phyloP scores from a whole-genome alignment of 352 stramenopile species.

The Pythium dissotocum region DNA sequence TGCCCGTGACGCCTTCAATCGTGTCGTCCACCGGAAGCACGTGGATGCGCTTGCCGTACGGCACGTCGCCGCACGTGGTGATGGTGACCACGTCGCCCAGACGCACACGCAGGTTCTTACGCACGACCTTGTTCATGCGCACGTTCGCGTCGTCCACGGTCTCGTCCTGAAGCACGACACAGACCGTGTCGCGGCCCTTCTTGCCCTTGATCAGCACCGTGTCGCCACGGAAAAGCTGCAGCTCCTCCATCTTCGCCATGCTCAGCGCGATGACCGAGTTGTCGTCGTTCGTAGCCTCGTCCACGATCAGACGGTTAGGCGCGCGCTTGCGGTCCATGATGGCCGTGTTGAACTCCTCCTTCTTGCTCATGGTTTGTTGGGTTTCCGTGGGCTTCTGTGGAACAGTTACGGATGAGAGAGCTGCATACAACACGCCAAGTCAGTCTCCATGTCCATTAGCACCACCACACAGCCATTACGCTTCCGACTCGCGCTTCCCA shows the following conservation, averaged over 20 bases:
- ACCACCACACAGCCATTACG: not conserved
- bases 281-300: constrained; percentile 97
- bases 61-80: constrained; percentile 95
- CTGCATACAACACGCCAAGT: constrained; percentile 11
- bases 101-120: constrained; percentile 98
- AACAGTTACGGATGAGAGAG: not conserved
- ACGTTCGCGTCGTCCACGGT: constrained; percentile 97
- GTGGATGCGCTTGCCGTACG: constrained; percentile 98
- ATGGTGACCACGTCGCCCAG: constrained; percentile 98
- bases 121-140: constrained; percentile 99
- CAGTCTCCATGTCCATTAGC: not conserved
- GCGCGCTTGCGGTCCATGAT: constrained; percentile 94
- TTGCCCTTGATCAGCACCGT: constrained; percentile 99
- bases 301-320: constrained; percentile 98
- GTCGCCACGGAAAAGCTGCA: constrained; percentile 98
- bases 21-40: constrained; percentile 99
- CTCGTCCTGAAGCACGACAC: constrained; percentile 97
- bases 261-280: constrained; percentile 95
- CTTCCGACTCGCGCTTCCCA: not conserved
- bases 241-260: constrained; percentile 97
- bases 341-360: constrained; percentile 82
- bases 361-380: constrained; percentile 38
- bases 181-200: constrained; percentile 98
- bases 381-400: constrained; percentile 25
- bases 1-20: constrained; percentile 99